These are phyloP conservation scores for Fusarium paranaense DNA, from an alignment of 2,329 filamentous ascomycete genomes.

Conservation along the genomic window DNA sequence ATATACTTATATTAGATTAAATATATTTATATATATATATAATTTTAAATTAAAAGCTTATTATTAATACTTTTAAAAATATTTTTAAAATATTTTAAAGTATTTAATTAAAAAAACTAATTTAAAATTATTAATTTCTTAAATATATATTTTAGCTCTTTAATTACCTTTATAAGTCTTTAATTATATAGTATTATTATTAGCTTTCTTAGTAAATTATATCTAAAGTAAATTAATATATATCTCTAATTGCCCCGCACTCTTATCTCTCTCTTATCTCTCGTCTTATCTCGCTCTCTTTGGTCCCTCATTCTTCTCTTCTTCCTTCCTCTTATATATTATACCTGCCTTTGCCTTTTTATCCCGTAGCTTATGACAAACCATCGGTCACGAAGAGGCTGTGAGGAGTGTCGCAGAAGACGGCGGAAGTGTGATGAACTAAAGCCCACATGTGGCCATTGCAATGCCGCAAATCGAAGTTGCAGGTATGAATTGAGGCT, in stretches of 20 bases:
- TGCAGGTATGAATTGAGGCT: slow-evolving; percentile 43
- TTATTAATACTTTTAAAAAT: too few species aligned
- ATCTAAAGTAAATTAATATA: neutral
- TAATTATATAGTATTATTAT: neutral
- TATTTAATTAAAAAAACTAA: too few species aligned
- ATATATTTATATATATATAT: too few species aligned
- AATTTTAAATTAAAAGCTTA: too few species aligned
- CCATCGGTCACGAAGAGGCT: slow-evolving; percentile 43
- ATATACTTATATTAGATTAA: too few species aligned
- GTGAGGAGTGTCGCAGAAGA: slow-evolving; percentile 45
- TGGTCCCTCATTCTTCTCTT: neutral
- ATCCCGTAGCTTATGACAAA: slow-evolving; percentile 30
- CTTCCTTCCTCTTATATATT: neutral
- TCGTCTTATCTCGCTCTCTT: neutral
- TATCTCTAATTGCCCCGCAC: neutral
- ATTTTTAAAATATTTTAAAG: too few species aligned
- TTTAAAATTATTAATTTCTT: too few species aligned
- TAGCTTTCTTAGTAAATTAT: neutral
- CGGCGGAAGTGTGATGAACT: slow-evolving; percentile 45
- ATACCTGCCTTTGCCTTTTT: neutral
- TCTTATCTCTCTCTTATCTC: neutral
- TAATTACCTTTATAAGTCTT: too few species aligned
- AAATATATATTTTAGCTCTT: too few species aligned
- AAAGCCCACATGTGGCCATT: slow-evolving; percentile 43
- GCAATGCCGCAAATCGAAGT: slow-evolving; percentile 19